Percentiles rank a stretch among this genome's conserved stretches.
phyloP scores from a whole-genome alignment of 1,284 basidiomycete genomes.

The Amylostereum areolatum region DNA sequence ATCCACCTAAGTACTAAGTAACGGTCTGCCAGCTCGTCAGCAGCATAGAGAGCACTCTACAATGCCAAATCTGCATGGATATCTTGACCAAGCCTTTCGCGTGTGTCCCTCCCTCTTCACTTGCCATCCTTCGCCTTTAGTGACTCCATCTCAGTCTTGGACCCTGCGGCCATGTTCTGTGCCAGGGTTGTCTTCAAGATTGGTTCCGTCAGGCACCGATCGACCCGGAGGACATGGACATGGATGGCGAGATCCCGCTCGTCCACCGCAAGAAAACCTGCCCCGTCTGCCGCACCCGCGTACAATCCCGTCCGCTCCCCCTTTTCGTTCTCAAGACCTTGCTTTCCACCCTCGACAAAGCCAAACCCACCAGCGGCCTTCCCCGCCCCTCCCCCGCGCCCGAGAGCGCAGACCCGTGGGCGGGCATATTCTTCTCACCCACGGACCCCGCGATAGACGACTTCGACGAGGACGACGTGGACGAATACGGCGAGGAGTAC shows the following conservation, averaged over 20 bases:
- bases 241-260: constrained; percentile 44
- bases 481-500: constrained; percentile 10
- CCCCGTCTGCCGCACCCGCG: constrained; percentile 56
- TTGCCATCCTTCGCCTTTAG: not conserved
- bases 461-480: constrained; percentile 22
- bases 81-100: constrained; percentile 54
- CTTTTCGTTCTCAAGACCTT: constrained; percentile 63
- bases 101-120: constrained; percentile 34
- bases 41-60: constrained; percentile 49
- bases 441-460: constrained; percentile 29
- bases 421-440: constrained; percentile 50
- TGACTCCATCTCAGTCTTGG: constrained; percentile 39
- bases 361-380: constrained; percentile 24
- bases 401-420: constrained; percentile 55
- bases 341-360: constrained; percentile 39
- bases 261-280: constrained; percentile 60
- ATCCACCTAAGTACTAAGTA: constrained; percentile 3
- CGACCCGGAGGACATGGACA: constrained; percentile 45
- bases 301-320: constrained; percentile 56
- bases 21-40: constrained; percentile 38
- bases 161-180: constrained; percentile 69
- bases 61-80: constrained; percentile 75
- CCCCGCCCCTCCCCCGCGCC: constrained; percentile 18
- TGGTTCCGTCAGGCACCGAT: constrained; percentile 69
- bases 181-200: constrained; percentile 60